A percentile compares a stretch with the other conserved stretches of the same genome.
phyloP scores from a whole-genome alignment of 1,139 yeast genomes.

The Pichia cactophila region DNA sequence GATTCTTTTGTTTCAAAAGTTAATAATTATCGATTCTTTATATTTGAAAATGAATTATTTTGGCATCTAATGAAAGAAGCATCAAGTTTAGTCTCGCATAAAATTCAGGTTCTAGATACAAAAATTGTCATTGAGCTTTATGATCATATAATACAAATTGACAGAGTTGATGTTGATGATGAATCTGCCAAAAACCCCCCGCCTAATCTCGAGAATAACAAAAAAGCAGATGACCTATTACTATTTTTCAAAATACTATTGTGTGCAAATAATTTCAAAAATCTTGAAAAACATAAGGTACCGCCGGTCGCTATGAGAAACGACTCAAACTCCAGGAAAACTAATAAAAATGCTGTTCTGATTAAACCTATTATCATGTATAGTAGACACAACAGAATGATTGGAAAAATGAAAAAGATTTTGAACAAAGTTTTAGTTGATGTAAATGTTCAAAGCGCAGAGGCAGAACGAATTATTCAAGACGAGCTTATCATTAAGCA shows the following conservation, averaged over 20 bases:
- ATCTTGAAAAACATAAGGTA: slow-evolving; percentile 39
- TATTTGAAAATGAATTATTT: slow-evolving; percentile 81
- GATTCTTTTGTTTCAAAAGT: slow-evolving; percentile 32
- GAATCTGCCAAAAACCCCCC: slow-evolving; percentile 3
- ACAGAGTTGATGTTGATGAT: slow-evolving; percentile 3
- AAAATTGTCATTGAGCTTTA: slow-evolving; percentile 57
- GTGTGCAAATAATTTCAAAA: slow-evolving; percentile 50
- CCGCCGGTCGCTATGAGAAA: slow-evolving; percentile 38
- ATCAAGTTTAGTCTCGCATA: slow-evolving; percentile 58
- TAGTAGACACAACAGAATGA: slow-evolving; percentile 51
- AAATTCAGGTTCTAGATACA: slow-evolving; percentile 59
- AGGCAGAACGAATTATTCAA: slow-evolving; percentile 10
- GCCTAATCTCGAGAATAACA: slow-evolving; percentile 20
- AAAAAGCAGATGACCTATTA: slow-evolving; percentile 46
- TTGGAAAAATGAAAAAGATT: slow-evolving; percentile 37
- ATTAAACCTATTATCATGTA: slow-evolving; percentile 62
- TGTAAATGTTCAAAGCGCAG: not conserved
- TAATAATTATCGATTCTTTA: slow-evolving; percentile 54
- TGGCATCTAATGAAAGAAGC: slow-evolving; percentile 74
- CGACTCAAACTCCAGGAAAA: slow-evolving; percentile 6
- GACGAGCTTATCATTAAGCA: slow-evolving; percentile 14
- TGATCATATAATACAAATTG: slow-evolving; percentile 62
- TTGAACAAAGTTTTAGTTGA: slow-evolving; percentile 21
- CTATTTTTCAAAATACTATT: slow-evolving; percentile 51
- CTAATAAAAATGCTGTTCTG: slow-evolving; percentile 35